A percentile compares a stretch with the other conserved stretches of the same genome.
Evolutionary conservation across 192 early-diverging fungal genomes (phyloP).

Genomic region (Dimargaris xerosporica): DNA sequence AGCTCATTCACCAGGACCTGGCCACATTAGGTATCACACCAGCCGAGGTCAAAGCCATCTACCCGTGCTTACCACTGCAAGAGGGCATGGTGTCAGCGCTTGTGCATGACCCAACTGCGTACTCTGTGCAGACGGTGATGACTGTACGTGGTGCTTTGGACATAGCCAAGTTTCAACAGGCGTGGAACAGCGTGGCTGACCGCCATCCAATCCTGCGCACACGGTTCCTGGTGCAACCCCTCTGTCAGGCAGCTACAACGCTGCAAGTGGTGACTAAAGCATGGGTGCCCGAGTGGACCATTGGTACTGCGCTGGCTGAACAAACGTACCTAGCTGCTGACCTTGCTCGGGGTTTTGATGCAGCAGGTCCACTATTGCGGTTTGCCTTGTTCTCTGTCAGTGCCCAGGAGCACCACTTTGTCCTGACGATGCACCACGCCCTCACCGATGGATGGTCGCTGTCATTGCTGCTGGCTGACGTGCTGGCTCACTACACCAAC

Average conservation of each 20-base stretch:
- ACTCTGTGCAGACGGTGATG: neutral
- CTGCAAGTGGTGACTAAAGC: neutral
- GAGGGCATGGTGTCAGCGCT: neutral
- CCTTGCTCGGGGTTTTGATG: neutral
- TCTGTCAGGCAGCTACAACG: neutral
- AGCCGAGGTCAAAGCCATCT: neutral
- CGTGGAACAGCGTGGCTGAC: neutral
- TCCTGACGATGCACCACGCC: slow-evolving; percentile 9
- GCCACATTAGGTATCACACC: neutral
- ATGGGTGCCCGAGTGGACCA: neutral
- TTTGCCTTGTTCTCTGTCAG: neutral
- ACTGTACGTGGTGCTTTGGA: neutral
- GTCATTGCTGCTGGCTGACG: neutral
- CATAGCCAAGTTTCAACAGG: neutral
- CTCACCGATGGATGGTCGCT: slow-evolving; percentile 2
- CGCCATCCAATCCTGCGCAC: neutral
- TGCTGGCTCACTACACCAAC: neutral
- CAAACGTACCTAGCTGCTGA: neutral
- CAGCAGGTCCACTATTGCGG: neutral
- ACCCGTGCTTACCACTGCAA: neutral
- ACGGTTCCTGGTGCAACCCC: neutral
- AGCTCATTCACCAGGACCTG: neutral
- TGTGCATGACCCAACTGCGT: neutral
- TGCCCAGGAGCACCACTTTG: neutral
- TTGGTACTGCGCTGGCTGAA: neutral